A percentile compares a stretch with the other conserved stretches of the same genome.
These are phyloP conservation scores for Scolecobasidium constrictum DNA, from an alignment of 2,329 filamentous ascomycete genomes.

Conservation along the genomic window DNA sequence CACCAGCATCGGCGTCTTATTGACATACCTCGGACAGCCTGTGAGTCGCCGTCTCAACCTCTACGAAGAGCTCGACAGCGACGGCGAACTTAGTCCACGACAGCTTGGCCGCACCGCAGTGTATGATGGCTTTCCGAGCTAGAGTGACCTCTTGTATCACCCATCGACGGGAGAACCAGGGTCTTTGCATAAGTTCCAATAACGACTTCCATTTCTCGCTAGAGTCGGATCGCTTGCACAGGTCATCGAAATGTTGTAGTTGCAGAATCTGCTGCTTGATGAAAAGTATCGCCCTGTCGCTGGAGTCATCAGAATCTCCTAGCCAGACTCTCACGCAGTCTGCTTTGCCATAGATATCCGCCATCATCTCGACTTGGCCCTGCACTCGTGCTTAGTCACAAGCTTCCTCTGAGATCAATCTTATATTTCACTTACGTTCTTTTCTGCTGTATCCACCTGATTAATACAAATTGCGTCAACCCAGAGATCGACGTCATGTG, in stretches of 20 bases:
- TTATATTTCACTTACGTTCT: slow-evolving; percentile 12
- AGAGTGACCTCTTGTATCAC: slow-evolving; percentile 33
- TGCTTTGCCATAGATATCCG: slow-evolving; percentile 22
- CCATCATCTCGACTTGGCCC: slow-evolving; percentile 27
- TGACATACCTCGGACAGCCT: slow-evolving; percentile 25
- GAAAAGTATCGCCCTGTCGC: slow-evolving; percentile 21
- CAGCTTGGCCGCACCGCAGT: slow-evolving; percentile 26
- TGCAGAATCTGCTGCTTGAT: slow-evolving; percentile 20
- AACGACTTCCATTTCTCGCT: slow-evolving; percentile 22
- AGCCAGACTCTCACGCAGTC: slow-evolving; percentile 24
- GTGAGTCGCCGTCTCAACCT: slow-evolving; percentile 26
- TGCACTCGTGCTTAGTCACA: slow-evolving; percentile 21
- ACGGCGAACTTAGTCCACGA: slow-evolving; percentile 27
- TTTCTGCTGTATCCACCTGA: slow-evolving; percentile 15
- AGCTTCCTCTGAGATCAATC: slow-evolving; percentile 4
- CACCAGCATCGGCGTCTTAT: no score
- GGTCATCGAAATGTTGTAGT: slow-evolving; percentile 22
- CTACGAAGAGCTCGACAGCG: slow-evolving; percentile 28
- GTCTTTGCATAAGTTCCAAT: slow-evolving; percentile 25
- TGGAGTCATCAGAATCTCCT: slow-evolving; percentile 19
- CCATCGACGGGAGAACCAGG: slow-evolving; percentile 25
- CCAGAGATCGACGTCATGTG: slow-evolving; percentile 18
- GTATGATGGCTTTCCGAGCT: slow-evolving; percentile 22
- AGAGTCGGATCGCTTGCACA: slow-evolving; percentile 15
- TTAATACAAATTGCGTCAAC: slow-evolving; percentile 26